phyloP scores from a whole-genome alignment of 164 flowering plant species.

The Cinnamomum micranthum region DNA sequence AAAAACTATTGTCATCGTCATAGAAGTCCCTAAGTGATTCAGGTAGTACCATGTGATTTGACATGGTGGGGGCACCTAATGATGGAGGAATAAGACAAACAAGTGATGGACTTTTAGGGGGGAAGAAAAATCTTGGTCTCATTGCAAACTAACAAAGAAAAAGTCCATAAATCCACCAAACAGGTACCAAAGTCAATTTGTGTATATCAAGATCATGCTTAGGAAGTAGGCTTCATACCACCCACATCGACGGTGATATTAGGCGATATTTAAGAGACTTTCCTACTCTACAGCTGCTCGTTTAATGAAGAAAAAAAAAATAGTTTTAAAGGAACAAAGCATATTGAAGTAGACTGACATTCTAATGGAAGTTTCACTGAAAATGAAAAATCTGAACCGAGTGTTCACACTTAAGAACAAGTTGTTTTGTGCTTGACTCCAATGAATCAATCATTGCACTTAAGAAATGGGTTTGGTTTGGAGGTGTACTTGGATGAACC shows the following conservation, averaged over 20 bases:
- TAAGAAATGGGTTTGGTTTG: neutral
- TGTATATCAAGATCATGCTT: neutral
- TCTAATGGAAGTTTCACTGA: neutral
- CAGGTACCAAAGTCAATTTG: neutral
- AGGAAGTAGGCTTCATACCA: slow-evolving; percentile 9
- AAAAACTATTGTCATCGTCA: neutral
- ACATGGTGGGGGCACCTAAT: neutral
- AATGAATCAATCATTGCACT: no score
- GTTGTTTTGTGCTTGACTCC: neutral
- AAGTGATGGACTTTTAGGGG: neutral
- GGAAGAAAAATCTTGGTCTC: slow-evolving; percentile 6
- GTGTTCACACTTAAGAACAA: neutral
- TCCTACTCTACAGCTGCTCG: neutral
- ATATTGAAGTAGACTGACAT: neutral
- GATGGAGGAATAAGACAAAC: slow-evolving; percentile 1
- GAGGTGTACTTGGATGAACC: neutral
- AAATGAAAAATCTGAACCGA: neutral
- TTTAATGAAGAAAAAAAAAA: neutral
- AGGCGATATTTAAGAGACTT: neutral
- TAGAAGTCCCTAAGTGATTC: neutral
- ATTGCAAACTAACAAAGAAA: slow-evolving; percentile 4
- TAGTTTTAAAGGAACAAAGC: neutral
- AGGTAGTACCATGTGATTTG: neutral
- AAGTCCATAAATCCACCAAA: slow-evolving; percentile 1
- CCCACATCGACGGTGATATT: neutral